These are phyloP conservation scores for Hypomontagnella submonticulosa DNA, from an alignment of 495 filamentous ascomycete genomes.

Conservation along the genomic window DNA sequence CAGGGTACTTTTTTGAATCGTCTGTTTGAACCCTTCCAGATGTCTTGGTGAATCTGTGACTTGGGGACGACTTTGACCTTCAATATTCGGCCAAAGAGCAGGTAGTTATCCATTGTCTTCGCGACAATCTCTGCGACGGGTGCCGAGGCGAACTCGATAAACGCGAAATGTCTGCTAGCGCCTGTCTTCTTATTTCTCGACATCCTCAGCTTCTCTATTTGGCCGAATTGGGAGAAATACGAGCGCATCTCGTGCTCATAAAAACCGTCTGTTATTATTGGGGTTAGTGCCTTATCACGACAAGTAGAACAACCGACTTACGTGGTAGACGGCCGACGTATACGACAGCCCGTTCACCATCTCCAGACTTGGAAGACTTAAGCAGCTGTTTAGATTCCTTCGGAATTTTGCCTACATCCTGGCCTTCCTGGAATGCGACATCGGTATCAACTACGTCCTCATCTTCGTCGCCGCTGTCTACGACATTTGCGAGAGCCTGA, in stretches of 20 bases:
- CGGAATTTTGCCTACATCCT: slow-evolving; percentile 69
- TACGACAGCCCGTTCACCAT: slow-evolving; percentile 77
- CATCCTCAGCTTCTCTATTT: slow-evolving; percentile 79
- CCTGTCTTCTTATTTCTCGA: slow-evolving; percentile 92
- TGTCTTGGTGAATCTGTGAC: slow-evolving; percentile 78
- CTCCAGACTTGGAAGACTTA: slow-evolving; percentile 57
- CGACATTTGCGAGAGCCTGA: slow-evolving; percentile 74
- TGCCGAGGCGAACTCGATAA: slow-evolving; percentile 83
- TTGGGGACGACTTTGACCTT: slow-evolving; percentile 81
- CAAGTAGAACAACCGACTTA: slow-evolving; percentile 17
- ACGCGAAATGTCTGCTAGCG: slow-evolving; percentile 88
- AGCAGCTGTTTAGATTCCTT: slow-evolving; percentile 71
- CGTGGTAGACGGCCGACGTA: slow-evolving; percentile 90
- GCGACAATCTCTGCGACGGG: slow-evolving; percentile 89
- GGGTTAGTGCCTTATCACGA: slow-evolving; percentile 39
- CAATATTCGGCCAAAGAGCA: slow-evolving; percentile 91
- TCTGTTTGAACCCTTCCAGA: slow-evolving; percentile 89
- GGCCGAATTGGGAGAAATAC: slow-evolving; percentile 96
- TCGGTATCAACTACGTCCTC: slow-evolving; percentile 65
- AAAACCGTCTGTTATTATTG: slow-evolving; percentile 70
- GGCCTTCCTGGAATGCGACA: slow-evolving; percentile 58
- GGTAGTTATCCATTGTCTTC: slow-evolving; percentile 96
- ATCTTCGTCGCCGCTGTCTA: slow-evolving; percentile 80
- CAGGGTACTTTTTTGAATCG: slow-evolving; percentile 89
- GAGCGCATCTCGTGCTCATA: slow-evolving; percentile 94